Percentiles rank a stretch among this genome's conserved stretches.
Conservation (phyloP, 2,329 filamentous ascomycete species). For the Aspergillus pseudoviridinutans region DNA sequence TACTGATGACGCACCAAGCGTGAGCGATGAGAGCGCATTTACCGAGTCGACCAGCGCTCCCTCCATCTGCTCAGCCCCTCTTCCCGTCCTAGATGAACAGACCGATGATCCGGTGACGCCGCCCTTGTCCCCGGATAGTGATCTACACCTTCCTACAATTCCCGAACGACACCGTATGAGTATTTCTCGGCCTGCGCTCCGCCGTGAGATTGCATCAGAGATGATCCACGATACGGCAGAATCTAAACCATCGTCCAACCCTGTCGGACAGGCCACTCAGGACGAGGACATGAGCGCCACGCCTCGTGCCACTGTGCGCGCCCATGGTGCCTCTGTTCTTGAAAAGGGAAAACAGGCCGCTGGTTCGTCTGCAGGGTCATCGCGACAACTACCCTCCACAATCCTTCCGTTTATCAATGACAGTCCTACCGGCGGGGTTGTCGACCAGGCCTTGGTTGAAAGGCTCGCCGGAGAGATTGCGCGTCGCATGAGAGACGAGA, state of each 20-base stretch:
- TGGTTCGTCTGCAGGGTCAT: conserved; percentile 19
- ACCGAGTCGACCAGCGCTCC: conserved; percentile 43
- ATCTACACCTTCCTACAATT: conserved; percentile 29
- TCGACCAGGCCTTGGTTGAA: conserved; percentile 47
- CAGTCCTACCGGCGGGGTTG: conserved; percentile 28
- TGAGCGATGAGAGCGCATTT: conserved; percentile 40
- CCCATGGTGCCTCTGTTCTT: conserved; percentile 10
- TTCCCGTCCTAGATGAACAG: conserved; percentile 58
- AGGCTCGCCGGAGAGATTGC: conserved; percentile 92
- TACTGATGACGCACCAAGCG: conserved; percentile 38
- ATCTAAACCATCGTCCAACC: conserved; percentile 23
- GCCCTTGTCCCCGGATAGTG: conserved; percentile 44
- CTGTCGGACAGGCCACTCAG: conserved; percentile 13
- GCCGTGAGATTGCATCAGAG: conserved; percentile 19
- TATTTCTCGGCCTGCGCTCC: conserved; percentile 22
- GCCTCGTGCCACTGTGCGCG: conserved; percentile 27
- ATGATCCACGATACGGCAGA: conserved; percentile 20
- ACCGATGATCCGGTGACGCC: conserved; percentile 54
- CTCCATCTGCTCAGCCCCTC: conserved; percentile 49
- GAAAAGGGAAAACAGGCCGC: conserved; percentile 26
- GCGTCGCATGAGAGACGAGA: conserved; percentile 78
- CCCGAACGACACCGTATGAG: conserved; percentile 32
- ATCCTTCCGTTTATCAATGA: conserved; percentile 36
- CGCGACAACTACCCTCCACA: conserved; percentile 29
- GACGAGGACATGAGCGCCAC: conserved; percentile 30